A percentile compares a stretch with the other conserved stretches of the same genome.
These are phyloP conservation scores for Komagataella pseudopastoris DNA, from an alignment of 805 yeast genomes.

Conservation along the genomic window DNA sequence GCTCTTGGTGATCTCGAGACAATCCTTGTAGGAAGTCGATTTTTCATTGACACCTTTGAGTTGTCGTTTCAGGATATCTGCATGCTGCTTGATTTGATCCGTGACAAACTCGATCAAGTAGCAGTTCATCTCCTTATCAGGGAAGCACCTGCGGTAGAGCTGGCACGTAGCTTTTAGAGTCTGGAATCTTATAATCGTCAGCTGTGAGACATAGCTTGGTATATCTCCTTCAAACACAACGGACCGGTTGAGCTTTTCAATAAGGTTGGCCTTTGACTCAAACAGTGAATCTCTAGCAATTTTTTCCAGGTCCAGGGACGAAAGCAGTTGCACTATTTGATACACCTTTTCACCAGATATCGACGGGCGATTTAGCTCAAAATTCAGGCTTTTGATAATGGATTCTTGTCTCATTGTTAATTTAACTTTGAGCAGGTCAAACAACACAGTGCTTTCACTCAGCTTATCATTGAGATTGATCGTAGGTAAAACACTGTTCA, in stretches of 20 bases:
- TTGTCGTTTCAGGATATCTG: conserved; percentile 49
- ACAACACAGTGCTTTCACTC: conserved; percentile 5
- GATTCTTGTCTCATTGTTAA: conserved; percentile 8
- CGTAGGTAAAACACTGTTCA: not conserved
- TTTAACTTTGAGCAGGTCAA: conserved; percentile 6
- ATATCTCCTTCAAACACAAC: conserved; percentile 45
- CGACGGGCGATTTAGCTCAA: conserved; percentile 18
- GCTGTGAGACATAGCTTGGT: conserved; percentile 40
- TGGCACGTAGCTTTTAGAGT: conserved; percentile 42
- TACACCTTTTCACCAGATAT: conserved; percentile 9
- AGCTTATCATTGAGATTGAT: not conserved
- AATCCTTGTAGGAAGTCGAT: conserved; percentile 37
- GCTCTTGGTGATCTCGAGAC: conserved; percentile 37
- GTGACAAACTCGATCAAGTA: conserved; percentile 71
- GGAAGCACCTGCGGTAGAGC: conserved; percentile 40
- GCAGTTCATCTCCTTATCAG: conserved; percentile 15
- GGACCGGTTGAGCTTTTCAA: conserved; percentile 31
- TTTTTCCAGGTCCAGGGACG: conserved; percentile 26
- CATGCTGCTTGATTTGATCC: conserved; percentile 46
- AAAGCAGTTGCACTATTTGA: conserved; percentile 14
- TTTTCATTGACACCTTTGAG: conserved; percentile 46
- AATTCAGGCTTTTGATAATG: conserved; percentile 5
- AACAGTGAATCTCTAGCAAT: conserved; percentile 36
- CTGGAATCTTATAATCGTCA: conserved; percentile 51
- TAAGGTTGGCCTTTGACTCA: conserved; percentile 29